phyloP scores from a whole-genome alignment of 1,284 basidiomycete genomes.

The Ganoderma multipileum region DNA sequence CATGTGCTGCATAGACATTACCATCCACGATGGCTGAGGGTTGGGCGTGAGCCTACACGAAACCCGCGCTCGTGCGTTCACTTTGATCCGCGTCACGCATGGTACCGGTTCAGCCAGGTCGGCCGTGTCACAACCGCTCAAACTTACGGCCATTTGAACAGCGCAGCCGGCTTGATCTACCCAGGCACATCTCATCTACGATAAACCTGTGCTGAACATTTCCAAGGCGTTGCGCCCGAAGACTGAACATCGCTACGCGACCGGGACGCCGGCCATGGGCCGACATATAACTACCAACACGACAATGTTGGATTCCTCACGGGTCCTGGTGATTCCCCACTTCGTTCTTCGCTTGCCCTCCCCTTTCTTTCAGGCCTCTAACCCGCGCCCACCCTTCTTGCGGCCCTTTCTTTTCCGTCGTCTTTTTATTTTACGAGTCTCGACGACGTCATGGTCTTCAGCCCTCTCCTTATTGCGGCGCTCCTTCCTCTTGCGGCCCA shows the following conservation, averaged over 20 bases:
- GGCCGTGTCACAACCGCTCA: background rate
- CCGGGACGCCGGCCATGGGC: background rate
- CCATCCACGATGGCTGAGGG: background rate
- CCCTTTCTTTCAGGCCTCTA: conserved; percentile 10
- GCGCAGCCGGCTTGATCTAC: conserved; percentile 1
- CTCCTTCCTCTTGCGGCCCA: conserved; percentile 28
- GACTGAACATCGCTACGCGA: background rate
- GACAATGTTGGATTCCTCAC: background rate
- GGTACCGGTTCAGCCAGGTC: conserved; percentile 8
- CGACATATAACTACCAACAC: conserved; percentile 9
- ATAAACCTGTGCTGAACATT: background rate
- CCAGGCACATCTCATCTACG: conserved; percentile 1
- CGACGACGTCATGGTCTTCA: conserved; percentile 26
- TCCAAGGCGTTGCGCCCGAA: background rate
- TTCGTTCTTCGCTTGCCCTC: conserved; percentile 22
- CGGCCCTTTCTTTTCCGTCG: background rate
- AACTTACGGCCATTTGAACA: background rate
- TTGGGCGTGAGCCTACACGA: background rate
- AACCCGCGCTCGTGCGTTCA: background rate
- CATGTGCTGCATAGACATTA: background rate
- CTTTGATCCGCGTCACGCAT: conserved; percentile 11
- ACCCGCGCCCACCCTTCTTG: background rate
- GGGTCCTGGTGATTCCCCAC: conserved; percentile 25
- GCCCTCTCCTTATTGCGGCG: conserved; percentile 26
- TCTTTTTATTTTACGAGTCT: conserved; percentile 9